A percentile compares a stretch with the other conserved stretches of the same genome.
phyloP scores from a whole-genome alignment of 768 basidiomycete species.

The Podaxis sp. region DNA sequence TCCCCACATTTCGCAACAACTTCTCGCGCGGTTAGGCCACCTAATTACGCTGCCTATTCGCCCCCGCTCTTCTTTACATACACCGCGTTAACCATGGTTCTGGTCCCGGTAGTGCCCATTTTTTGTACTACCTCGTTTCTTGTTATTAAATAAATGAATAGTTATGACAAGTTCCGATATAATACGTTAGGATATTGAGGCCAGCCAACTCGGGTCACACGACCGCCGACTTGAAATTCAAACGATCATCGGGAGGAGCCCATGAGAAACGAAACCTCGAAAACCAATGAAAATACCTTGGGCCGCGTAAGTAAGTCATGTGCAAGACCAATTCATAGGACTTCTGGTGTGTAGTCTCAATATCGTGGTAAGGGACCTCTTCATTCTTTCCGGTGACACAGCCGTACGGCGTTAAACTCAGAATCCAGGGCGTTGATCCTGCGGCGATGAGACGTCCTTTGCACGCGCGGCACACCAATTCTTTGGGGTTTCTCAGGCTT shows the following conservation, averaged over 20 bases:
- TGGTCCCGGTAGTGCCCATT: neutral
- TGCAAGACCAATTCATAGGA: neutral
- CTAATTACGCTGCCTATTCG: neutral
- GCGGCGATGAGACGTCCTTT: neutral
- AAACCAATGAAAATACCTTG: neutral
- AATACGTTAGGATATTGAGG: neutral
- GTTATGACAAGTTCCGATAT: neutral
- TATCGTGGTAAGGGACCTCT: neutral
- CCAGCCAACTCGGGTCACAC: neutral
- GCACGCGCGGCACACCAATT: neutral
- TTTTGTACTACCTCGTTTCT: neutral
- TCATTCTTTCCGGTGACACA: neutral
- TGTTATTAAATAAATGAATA: neutral
- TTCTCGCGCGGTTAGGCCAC: neutral
- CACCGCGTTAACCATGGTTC: neutral
- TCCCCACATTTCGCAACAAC: neutral
- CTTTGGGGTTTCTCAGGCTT: neutral
- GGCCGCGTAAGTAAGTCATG: neutral
- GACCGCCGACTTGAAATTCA: neutral
- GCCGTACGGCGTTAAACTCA: neutral
- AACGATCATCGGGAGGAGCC: too few species aligned
- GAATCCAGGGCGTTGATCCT: neutral
- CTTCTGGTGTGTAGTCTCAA: neutral
- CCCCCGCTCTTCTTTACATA: neutral
- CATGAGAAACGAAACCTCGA: neutral